A percentile compares a stretch with the other conserved stretches of the same genome.
These are phyloP conservation scores for Saccharomycopsis microspora DNA, from an alignment of 805 yeast species.

Conservation along the genomic window DNA sequence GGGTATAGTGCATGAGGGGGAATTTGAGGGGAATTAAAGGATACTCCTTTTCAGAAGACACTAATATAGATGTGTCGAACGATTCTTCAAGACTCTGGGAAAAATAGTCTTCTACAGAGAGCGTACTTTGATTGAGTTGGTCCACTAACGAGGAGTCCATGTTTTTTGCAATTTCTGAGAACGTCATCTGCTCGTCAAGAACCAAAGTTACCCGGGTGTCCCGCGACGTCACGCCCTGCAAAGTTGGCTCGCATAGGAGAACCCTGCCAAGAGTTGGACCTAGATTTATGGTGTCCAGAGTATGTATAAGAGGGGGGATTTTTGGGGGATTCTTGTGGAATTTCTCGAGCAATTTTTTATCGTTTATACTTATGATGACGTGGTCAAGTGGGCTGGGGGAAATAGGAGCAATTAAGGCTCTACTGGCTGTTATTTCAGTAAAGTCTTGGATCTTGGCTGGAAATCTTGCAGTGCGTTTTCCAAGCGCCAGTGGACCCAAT, in stretches of 20 bases:
- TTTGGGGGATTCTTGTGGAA: background rate
- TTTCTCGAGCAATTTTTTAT: background rate
- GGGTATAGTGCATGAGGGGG: slow-evolving; percentile 7
- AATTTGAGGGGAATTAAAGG: slow-evolving; percentile 1
- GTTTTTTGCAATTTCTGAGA: too few species aligned
- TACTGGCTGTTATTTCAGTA: slow-evolving; percentile 1
- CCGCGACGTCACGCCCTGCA: slow-evolving; percentile 45
- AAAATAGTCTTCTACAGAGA: slow-evolving; percentile 1
- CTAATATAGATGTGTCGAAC: background rate
- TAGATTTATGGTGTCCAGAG: slow-evolving; percentile 30
- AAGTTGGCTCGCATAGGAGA: slow-evolving; percentile 58
- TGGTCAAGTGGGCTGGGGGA: slow-evolving; percentile 1
- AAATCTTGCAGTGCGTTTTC: background rate
- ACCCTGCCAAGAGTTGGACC: slow-evolving; percentile 37
- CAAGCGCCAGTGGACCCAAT: slow-evolving; percentile 4
- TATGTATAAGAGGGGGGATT: slow-evolving; percentile 21
- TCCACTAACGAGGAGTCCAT: background rate
- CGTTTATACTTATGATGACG: slow-evolving; percentile 2
- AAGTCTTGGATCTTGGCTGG: too few species aligned
- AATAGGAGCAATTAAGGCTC: background rate
- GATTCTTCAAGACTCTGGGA: background rate
- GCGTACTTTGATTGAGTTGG: background rate
- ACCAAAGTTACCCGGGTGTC: slow-evolving; percentile 41
- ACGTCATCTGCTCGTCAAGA: background rate
- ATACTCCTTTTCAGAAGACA: slow-evolving; percentile 4